These are phyloP conservation scores for Puccinia triticina DNA, from an alignment of 1,284 basidiomycete genomes.

Conservation along the genomic window DNA sequence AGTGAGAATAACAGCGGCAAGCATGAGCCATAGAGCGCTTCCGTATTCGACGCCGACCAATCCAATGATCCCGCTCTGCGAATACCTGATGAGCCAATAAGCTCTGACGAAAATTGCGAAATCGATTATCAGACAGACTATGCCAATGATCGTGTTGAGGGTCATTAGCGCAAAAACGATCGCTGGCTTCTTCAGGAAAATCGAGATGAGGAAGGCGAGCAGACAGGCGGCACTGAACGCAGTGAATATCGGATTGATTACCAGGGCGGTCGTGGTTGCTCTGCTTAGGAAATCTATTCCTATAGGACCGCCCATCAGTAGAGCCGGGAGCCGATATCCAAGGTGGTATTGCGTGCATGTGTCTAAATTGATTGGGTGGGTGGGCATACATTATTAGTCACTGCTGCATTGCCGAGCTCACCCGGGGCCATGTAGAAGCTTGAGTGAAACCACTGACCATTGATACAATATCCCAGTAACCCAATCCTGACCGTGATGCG, in stretches of 20 bases:
- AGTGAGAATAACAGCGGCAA: constrained; percentile 30
- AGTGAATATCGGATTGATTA: constrained; percentile 41
- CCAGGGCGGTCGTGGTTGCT: constrained; percentile 19
- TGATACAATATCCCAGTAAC: constrained; percentile 45
- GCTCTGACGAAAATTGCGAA: constrained; percentile 25
- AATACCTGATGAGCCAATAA: constrained; percentile 30
- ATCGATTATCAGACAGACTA: constrained; percentile 41
- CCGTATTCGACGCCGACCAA: constrained; percentile 22
- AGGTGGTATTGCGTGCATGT: constrained; percentile 26
- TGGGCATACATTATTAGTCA: neutral
- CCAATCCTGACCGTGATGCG: constrained; percentile 33
- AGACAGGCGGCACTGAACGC: constrained; percentile 26
- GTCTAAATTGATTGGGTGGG: constrained; percentile 2
- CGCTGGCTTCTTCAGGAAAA: constrained; percentile 16
- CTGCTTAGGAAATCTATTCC: constrained; percentile 19
- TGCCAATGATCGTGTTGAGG: constrained; percentile 26
- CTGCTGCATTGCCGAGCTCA: neutral
- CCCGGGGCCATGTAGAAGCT: neutral
- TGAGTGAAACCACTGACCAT: constrained; percentile 22
- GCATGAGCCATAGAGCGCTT: constrained; percentile 38
- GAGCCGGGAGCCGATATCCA: constrained; percentile 33
- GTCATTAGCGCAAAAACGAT: constrained; percentile 17
- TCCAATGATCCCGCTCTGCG: constrained; percentile 5
- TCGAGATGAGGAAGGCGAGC: constrained; percentile 5
- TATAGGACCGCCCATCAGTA: constrained; percentile 22